These are phyloP conservation scores for Schwanniomyces sp. DNA, from an alignment of 805 yeast species.

Conservation along the genomic window DNA sequence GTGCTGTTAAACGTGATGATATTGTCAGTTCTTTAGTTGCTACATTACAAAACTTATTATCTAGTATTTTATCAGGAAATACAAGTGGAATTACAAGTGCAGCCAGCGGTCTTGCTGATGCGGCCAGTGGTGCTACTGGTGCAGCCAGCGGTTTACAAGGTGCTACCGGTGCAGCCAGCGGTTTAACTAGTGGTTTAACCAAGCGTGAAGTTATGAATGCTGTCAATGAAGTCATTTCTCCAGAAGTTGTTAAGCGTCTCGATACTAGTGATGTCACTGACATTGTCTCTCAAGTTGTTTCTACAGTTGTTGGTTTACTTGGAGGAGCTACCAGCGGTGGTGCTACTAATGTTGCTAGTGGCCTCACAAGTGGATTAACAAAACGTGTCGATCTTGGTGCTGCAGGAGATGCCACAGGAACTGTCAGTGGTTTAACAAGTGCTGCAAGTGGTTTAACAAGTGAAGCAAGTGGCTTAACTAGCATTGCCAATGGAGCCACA, in stretches of 20 bases:
- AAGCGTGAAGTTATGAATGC: background rate
- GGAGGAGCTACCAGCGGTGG: background rate
- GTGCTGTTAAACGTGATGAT: background rate
- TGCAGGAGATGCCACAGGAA: background rate
- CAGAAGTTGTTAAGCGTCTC: background rate
- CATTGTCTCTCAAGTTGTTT: background rate
- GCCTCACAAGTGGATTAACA: background rate
- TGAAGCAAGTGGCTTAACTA: background rate
- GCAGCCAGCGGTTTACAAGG: background rate
- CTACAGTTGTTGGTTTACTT: background rate
- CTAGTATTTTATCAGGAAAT: background rate
- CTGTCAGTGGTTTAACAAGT: background rate
- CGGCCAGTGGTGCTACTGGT: background rate
- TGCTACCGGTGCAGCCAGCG: background rate
- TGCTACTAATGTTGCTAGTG: background rate
- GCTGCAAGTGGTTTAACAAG: background rate
- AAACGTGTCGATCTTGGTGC: background rate
- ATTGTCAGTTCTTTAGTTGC: background rate
- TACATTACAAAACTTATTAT: background rate
- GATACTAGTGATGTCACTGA: background rate
- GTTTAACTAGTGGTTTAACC: background rate
- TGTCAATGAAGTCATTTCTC: background rate
- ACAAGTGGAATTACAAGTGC: background rate
- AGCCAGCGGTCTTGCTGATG: background rate
- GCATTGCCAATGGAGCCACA: background rate